Evolutionary conservation across 306 rosid species (phyloP), one percentile per base, ranked within the genome.

Genomic region (Quercus wislizeni): DNA sequence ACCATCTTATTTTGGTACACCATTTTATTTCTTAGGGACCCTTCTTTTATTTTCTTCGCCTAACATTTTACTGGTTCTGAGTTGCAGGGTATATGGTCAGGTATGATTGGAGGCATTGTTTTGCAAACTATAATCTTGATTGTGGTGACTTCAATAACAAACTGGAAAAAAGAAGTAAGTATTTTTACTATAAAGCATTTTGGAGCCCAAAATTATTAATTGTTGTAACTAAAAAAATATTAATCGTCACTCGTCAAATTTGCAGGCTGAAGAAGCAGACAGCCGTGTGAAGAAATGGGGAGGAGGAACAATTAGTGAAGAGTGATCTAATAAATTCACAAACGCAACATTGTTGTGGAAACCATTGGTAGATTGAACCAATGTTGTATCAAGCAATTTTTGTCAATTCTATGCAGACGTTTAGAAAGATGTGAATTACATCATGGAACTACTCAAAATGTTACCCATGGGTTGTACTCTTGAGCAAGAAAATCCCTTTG

Each of bases 251-350:
- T 35, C 10, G 3, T 83, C 84, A 41, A 83, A 18, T 77, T 51
- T 67, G 78, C 93, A 93, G 98, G 97, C 94, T 55, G 89, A 91
- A 49, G 31, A 88, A 76, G 98, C 97, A 72, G 97, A 86, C 55
- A 74, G 86, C 68, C 92, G 98, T 0, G 92, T 93, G 82, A 83
- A 19, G 83, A 81, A 71, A 63, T 93, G 97, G 98, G 98, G 97
- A 97, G 98, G 97, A 74, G 97, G 94, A 83, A 6, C 81, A 68
- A 59, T 4, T 46, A 82, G 64, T 35, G 5, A 65, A 17, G 14
- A 79, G 11, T 68, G 25, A 75, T 41, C 38, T 21, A 14, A 30
- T 21, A 14, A 30, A n/a, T 54, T 68, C 72, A 57, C 63, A 63
- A 63, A 61, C 54, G 41, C 64, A 76, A 71, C 46, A 65, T 65